These are phyloP conservation scores for Pyrus betulifolia DNA, from an alignment of 306 rosid species.

Conservation along the genomic window DNA sequence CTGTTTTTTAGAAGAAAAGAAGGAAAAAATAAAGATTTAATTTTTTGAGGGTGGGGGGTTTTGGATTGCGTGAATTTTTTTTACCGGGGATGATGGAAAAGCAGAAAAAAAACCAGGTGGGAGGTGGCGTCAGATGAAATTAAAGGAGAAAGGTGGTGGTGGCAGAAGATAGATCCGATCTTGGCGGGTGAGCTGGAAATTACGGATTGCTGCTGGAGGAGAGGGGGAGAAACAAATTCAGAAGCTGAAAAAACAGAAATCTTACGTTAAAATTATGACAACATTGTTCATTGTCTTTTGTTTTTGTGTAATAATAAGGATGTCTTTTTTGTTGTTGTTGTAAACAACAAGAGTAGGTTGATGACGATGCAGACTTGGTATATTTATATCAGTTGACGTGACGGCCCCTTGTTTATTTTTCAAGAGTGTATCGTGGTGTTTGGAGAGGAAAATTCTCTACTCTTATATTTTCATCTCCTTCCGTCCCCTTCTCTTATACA, in stretches of 20 bases:
- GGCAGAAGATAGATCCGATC: constrained; percentile 61
- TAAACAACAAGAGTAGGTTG: background rate
- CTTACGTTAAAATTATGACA: background rate
- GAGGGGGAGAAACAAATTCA: constrained; percentile 9
- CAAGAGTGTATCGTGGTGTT: too few species aligned
- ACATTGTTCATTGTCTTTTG: background rate
- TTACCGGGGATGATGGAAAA: constrained; percentile 41
- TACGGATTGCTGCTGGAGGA: constrained; percentile 8
- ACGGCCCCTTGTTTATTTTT: background rate
- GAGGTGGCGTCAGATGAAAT: constrained; percentile 37
- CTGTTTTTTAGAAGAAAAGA: background rate
- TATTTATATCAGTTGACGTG: background rate
- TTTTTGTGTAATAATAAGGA: background rate
- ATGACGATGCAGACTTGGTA: background rate
- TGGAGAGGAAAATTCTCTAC: too few species aligned
- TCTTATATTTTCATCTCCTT: too few species aligned
- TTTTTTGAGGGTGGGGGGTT: background rate
- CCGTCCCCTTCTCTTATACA: too few species aligned
- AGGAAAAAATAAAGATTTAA: background rate
- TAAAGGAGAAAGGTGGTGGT: constrained; percentile 23
- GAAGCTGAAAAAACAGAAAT: background rate
- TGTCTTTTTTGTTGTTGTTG: background rate
- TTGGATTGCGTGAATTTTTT: constrained; percentile 15
- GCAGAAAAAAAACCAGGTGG: background rate
- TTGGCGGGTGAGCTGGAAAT: constrained; percentile 60